A percentile compares a stretch with the other conserved stretches of the same genome.
Conservation (phyloP, 1,284 basidiomycete genomes). For the Cryptococcus wingfieldii region DNA sequence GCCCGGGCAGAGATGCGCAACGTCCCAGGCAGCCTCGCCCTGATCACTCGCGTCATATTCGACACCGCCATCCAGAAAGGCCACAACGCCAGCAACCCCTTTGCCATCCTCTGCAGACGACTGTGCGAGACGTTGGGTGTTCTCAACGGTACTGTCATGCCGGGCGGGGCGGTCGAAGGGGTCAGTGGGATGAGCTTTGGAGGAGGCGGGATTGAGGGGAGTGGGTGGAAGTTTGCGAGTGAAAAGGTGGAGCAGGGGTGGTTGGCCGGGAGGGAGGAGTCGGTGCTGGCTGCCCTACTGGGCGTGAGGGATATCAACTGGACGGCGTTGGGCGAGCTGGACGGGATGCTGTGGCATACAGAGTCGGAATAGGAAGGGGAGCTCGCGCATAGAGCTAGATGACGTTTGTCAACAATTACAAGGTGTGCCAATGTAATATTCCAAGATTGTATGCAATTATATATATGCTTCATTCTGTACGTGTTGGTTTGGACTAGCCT, state of each 20-base stretch:
- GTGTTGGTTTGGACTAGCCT: too few species aligned
- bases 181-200: slow-evolving; percentile 57
- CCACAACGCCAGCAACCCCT: slow-evolving; percentile 56
- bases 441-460: too few species aligned
- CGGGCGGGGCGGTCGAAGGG: slow-evolving; percentile 21
- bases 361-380: background rate
- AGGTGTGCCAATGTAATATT: too few species aligned
- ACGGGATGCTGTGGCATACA: slow-evolving; percentile 33
- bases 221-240: slow-evolving; percentile 70
- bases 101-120: slow-evolving; percentile 64
- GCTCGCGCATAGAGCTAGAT: too few species aligned
- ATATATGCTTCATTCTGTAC: too few species aligned
- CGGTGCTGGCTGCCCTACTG: slow-evolving; percentile 50
- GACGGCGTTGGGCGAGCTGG: slow-evolving; percentile 38
- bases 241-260: slow-evolving; percentile 68
- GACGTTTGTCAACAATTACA: too few species aligned
- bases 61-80: slow-evolving; percentile 40
- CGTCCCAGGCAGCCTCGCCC: slow-evolving; percentile 45
- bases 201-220: slow-evolving; percentile 58
- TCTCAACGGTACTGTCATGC: slow-evolving; percentile 60
- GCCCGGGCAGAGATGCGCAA: slow-evolving; percentile 66
- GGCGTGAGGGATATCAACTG: slow-evolving; percentile 27
- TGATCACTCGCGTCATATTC: slow-evolving; percentile 50
- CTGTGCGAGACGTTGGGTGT: slow-evolving; percentile 79
- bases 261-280: slow-evolving; percentile 65